Percentiles rank a stretch among this genome's conserved stretches.
Conservation (phyloP, 257 asterid species). For the Solanum dulcamara region DNA sequence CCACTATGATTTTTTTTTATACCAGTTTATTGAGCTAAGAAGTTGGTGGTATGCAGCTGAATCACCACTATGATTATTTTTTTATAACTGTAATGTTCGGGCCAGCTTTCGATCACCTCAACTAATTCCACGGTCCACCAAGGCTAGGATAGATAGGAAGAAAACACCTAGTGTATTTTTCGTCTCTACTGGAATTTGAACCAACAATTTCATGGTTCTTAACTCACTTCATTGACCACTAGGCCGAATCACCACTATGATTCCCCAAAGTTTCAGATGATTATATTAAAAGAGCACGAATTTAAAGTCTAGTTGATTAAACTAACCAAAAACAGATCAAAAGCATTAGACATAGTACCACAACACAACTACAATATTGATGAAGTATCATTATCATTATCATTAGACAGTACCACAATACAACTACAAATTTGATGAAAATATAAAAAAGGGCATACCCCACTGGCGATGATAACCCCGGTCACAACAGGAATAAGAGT, state of each 20-base stretch:
- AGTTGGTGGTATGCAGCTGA: neutral
- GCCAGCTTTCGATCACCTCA: neutral
- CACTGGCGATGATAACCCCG: conserved; percentile 75
- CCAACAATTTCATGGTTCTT: too few relatives aligned
- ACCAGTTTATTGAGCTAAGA: neutral
- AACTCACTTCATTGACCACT: neutral
- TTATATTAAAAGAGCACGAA: neutral
- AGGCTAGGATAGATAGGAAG: neutral
- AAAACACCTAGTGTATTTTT: neutral
- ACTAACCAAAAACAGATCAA: neutral
- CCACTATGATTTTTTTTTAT: neutral
- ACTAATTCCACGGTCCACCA: neutral
- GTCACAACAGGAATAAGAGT: conserved; percentile 71
- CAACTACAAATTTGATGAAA: neutral
- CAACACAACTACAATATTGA: neutral
- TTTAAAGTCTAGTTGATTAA: neutral
- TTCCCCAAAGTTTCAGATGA: neutral
- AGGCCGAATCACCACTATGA: neutral
- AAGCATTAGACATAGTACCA: neutral
- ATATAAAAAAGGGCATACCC: conserved; percentile 26
- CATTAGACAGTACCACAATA: neutral
- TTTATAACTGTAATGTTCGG: neutral
- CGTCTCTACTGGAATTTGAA: neutral
- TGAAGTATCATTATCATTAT: neutral
- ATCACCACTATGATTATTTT: neutral